phyloP scores from a whole-genome alignment of 139 green algal species.

The Auxenochlorella pyrenoidosa region DNA sequence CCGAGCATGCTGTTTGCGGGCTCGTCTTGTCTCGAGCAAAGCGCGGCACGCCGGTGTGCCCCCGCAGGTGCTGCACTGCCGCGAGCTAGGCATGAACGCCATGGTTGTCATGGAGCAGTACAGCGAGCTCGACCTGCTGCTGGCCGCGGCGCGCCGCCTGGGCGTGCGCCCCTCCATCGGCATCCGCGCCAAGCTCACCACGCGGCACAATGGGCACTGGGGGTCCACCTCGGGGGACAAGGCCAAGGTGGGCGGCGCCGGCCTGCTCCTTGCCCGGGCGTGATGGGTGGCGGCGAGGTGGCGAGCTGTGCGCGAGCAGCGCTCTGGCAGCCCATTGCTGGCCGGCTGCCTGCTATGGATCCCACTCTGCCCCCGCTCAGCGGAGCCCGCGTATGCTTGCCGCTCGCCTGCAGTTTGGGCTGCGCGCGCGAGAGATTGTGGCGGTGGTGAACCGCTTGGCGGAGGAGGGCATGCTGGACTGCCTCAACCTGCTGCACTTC shows the following conservation, averaged over 20 bases:
- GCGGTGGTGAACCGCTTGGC: constrained; percentile 43
- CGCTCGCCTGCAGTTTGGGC: constrained; percentile 56
- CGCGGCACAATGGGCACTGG: constrained; percentile 73
- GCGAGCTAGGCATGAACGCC: constrained; percentile 65
- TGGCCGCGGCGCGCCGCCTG: constrained; percentile 20
- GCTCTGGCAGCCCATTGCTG: background rate
- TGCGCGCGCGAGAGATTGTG: constrained; percentile 64
- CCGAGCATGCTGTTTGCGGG: background rate
- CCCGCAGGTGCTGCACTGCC: constrained; percentile 51
- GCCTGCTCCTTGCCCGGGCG: no score
- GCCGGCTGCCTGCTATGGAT: no score
- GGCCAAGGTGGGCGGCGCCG: constrained; percentile 22
- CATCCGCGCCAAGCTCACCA: constrained; percentile 70
- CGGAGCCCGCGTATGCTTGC: background rate
- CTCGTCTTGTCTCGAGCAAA: background rate
- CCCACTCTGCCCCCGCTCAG: no score
- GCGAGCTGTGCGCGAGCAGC: no score
- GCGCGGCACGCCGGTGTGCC: background rate
- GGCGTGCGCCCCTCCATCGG: constrained; percentile 59
- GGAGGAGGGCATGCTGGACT: constrained; percentile 58
- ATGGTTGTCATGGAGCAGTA: constrained; percentile 76
- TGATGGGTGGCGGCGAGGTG: no score
- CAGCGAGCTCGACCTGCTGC: constrained; percentile 51
- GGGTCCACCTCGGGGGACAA: constrained; percentile 65
- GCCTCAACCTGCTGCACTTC: constrained; percentile 76